These are phyloP conservation scores for Diplodia intermedia DNA, from an alignment of 2,329 filamentous ascomycete genomes.

Conservation along the genomic window DNA sequence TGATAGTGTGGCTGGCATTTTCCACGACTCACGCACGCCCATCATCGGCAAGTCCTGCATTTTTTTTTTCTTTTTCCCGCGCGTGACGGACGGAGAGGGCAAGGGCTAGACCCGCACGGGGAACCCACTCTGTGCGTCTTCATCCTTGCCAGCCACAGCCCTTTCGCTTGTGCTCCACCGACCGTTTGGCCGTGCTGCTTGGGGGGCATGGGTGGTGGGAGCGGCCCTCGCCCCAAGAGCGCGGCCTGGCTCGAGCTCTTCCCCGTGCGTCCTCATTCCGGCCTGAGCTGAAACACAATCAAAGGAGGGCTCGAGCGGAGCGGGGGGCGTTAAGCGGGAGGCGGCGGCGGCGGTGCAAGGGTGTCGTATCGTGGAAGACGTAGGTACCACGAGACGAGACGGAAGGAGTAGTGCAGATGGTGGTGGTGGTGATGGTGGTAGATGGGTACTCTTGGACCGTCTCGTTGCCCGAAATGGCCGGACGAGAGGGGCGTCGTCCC, in stretches of 20 bases:
- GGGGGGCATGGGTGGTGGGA: too few species aligned
- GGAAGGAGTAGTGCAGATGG: too few species aligned
- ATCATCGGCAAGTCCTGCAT: not conserved
- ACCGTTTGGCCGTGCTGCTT: not conserved
- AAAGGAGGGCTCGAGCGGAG: not conserved
- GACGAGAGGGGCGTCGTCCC: too few species aligned
- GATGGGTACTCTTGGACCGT: too few species aligned
- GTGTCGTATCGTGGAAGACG: too few species aligned
- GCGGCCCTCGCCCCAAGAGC: not conserved
- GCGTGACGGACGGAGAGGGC: not conserved
- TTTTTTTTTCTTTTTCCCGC: not conserved
- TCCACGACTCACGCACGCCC: not conserved
- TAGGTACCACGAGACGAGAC: too few species aligned
- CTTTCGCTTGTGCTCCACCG: not conserved
- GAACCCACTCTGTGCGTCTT: not conserved
- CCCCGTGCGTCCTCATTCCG: not conserved
- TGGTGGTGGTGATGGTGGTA: too few species aligned
- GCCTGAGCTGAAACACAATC: not conserved
- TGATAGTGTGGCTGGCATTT: too few species aligned
- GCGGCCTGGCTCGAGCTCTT: not conserved
- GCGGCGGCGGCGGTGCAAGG: not conserved
- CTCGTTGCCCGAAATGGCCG: too few species aligned
- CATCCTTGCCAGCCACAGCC: not conserved
- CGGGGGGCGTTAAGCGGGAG: not conserved
- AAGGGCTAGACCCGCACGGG: constrained; percentile 3